Evolutionary conservation across 2,329 filamentous ascomycete species (phyloP), one percentile per base, ranked within the genome.

Genomic region (Elsinoe fawcettii): DNA sequence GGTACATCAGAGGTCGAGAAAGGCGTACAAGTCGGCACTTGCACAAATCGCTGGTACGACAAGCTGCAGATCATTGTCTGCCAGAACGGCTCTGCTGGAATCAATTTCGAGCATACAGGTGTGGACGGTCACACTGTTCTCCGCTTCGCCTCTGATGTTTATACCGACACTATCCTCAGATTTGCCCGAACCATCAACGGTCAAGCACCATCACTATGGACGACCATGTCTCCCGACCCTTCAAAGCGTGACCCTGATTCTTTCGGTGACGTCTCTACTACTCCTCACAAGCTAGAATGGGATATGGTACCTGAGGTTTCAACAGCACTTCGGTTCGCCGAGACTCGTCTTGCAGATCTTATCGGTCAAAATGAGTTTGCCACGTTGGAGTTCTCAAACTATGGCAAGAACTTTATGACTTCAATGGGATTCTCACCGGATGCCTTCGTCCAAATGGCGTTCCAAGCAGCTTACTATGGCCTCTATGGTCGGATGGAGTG

Each of bases 11-110:
- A 93, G 67, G 86, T 97, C 11, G 88, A 95, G 66, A 88, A 87
- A 68, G 93, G 93, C 3, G 88, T 99, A 1, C 93, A 99, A 73
- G 90, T 96, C 44, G 93, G 93, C 27, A 97, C 93, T 1, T 99
- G 93, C 74, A 96, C 92, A 12, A 99, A 99, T 72, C 81, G 93
- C 60, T 99, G 93, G 93, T 99, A 99, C 68, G 93, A 99, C 74
- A 99, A 99, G 75, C 79, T 99, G 49, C 93, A 99, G 69, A 96
- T 99, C 61, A 97, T 99, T 56, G 93, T 99, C 53, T 97, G 93
- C 79, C 95, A 96, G 75, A 99, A 97, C 72, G 93, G 93, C 58
- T 96, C 90, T 67, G 93, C 93, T 0, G 93, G 93, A 5, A 97
- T 99, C 82, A 99, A 99, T 74, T 97, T 99, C 66, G 93, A 99